Conservation (phyloP, 805 yeast species). For the Wickerhamiella sorbophila region DNA sequence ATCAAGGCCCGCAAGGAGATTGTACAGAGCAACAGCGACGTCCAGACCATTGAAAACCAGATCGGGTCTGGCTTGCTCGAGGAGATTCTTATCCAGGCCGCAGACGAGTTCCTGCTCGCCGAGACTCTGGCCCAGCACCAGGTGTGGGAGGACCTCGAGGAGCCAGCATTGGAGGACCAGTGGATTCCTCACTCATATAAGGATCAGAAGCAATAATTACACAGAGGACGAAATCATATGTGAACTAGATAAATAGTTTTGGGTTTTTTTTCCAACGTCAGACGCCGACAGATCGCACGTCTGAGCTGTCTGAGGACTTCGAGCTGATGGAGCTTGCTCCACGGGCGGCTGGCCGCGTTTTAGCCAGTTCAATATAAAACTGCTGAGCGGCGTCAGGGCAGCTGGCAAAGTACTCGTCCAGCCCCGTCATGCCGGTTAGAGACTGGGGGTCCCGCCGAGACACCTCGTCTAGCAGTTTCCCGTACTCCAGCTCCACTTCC, state of each 20-base stretch:
- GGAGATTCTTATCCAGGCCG: constrained; percentile 69
- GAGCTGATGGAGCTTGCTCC: neutral
- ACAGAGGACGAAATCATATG: too few relatives aligned
- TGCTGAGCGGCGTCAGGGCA: constrained; percentile 1
- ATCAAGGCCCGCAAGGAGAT: constrained; percentile 54
- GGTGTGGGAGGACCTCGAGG: constrained; percentile 70
- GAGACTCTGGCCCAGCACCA: constrained; percentile 54
- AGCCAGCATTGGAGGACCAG: constrained; percentile 65
- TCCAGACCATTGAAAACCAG: constrained; percentile 51
- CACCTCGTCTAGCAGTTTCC: neutral
- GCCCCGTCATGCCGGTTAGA: neutral
- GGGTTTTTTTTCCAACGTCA: too few relatives aligned
- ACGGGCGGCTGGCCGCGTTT: neutral
- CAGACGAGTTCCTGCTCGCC: constrained; percentile 60
- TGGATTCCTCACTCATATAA: constrained; percentile 34
- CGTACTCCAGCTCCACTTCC: neutral
- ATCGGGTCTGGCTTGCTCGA: constrained; percentile 78
- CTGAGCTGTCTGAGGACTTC: neutral
- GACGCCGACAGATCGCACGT: neutral
- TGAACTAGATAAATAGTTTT: constrained; percentile 2
- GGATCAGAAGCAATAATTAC: constrained; percentile 6
- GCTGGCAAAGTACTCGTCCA: neutral
- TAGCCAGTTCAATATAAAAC: neutral
- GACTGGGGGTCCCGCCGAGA: neutral
- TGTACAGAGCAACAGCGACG: constrained; percentile 47